phyloP scores from a whole-genome alignment of 1,284 basidiomycete species.

The Erythrobasidium hasegawianum region DNA sequence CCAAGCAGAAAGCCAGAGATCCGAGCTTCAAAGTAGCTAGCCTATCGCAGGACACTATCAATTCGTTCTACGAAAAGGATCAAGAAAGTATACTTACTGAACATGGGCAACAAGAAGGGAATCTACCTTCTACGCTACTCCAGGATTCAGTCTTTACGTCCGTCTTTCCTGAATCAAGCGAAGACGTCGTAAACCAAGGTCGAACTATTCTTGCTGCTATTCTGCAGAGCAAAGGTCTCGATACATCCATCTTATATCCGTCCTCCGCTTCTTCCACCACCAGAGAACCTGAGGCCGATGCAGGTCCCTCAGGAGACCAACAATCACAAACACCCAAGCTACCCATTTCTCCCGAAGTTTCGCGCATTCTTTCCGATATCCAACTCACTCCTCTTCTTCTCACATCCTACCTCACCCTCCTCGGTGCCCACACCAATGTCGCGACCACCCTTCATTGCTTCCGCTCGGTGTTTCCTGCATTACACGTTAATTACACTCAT shows the following conservation, averaged over 20 bases:
- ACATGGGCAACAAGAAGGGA: no score
- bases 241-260: neutral
- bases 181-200: neutral
- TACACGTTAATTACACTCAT: neutral
- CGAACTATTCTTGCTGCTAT: neutral
- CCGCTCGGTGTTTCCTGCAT: neutral
- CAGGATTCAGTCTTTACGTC: no score
- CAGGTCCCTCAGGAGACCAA: no score
- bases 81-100: no score
- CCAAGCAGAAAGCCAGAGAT: no score
- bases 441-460: neutral
- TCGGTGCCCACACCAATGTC: slow-evolving; percentile 5
- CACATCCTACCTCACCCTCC: slow-evolving; percentile 13
- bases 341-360: neutral
- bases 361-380: neutral
- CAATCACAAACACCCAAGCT: no score
- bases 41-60: no score
- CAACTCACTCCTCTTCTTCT: slow-evolving; percentile 4
- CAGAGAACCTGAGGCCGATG: neutral
- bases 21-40: no score
- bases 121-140: no score
- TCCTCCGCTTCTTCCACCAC: neutral
- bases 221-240: neutral
- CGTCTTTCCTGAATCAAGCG: no score
- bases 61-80: no score